Conservation (phyloP, 768 basidiomycete genomes). For the Rhizopogon rudus region DNA sequence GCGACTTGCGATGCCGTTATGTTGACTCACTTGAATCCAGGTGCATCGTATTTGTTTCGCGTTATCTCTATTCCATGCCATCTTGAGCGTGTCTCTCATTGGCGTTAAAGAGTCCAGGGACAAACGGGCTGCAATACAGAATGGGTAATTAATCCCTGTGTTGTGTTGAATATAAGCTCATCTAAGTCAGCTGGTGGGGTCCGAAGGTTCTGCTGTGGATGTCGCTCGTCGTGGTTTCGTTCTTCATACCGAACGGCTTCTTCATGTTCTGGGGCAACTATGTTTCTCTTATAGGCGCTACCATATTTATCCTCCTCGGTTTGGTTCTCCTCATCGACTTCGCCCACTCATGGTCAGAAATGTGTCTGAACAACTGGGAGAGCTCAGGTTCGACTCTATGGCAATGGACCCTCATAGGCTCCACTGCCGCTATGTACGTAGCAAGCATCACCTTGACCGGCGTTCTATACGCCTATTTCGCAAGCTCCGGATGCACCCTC, state of each 20-base stretch:
- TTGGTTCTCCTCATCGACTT: conserved; percentile 98
- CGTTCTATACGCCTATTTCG: conserved; percentile 89
- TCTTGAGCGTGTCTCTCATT: conserved; percentile 74
- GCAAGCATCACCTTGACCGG: conserved; percentile 82
- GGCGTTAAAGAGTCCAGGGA: conserved; percentile 88
- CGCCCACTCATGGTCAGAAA: conserved; percentile 98
- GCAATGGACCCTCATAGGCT: conserved; percentile 94
- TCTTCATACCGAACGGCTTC: conserved; percentile 95
- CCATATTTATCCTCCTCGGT: conserved; percentile 93
- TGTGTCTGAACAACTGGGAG: conserved; percentile 95
- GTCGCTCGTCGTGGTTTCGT: conserved; percentile 71
- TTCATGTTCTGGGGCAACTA: conserved; percentile 99
- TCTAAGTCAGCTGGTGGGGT: conserved; percentile 85
- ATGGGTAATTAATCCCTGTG: conserved; percentile 57
- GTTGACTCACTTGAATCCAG: conserved; percentile 28
- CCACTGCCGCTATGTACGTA: conserved; percentile 85
- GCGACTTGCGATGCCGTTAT: conserved; percentile 2
- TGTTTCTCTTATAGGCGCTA: conserved; percentile 85
- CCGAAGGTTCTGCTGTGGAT: conserved; percentile 92
- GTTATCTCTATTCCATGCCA: conserved; percentile 79
- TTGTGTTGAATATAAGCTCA: conserved; percentile 11
- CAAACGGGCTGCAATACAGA: conserved; percentile 93
- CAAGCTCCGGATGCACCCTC: conserved; percentile 77
- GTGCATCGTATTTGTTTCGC: conserved; percentile 98
- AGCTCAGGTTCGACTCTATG: conserved; percentile 80